Conservation (phyloP, 345 rosid genomes). For the Camelina laxa region DNA sequence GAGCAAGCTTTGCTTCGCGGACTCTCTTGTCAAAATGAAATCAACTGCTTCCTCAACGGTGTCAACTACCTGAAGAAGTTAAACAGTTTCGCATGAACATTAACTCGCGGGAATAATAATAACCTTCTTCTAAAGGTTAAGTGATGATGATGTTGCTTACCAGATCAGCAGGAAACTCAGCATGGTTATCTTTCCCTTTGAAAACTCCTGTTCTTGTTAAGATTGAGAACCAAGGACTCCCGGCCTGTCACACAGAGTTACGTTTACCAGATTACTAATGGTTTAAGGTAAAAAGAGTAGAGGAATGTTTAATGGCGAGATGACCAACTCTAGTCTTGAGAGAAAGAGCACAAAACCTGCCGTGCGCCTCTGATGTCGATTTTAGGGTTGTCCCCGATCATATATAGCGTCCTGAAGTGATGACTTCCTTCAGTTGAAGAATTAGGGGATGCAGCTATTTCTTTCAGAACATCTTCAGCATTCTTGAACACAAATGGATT, state of each 20-base stretch:
- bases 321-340: neutral
- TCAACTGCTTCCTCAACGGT: constrained; percentile 82
- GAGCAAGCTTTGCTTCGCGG: constrained; percentile 24
- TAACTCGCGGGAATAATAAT: neutral
- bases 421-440: constrained; percentile 38
- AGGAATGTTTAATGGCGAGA: neutral
- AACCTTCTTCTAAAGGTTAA: constrained; percentile 11
- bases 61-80: constrained; percentile 71
- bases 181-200: constrained; percentile 67
- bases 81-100: neutral
- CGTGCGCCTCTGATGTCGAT: constrained; percentile 76
- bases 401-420: constrained; percentile 65
- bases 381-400: constrained; percentile 88
- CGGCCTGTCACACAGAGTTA: constrained; percentile 56
- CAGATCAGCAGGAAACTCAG: constrained; percentile 71
- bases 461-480: constrained; percentile 62
- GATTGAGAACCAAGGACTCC: constrained; percentile 87
- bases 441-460: constrained; percentile 48
- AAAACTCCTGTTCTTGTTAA: constrained; percentile 88
- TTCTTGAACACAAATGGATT: constrained; percentile 74
- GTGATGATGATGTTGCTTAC: constrained; percentile 42
- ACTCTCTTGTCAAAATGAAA: constrained; percentile 60
- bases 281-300: constrained; percentile 13
- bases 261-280: constrained; percentile 11
- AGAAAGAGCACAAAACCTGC: constrained; percentile 51